Percentiles rank a stretch among this genome's conserved stretches.
phyloP scores from a whole-genome alignment of 129 eudicot species.

The Pulicaria dysenterica region DNA sequence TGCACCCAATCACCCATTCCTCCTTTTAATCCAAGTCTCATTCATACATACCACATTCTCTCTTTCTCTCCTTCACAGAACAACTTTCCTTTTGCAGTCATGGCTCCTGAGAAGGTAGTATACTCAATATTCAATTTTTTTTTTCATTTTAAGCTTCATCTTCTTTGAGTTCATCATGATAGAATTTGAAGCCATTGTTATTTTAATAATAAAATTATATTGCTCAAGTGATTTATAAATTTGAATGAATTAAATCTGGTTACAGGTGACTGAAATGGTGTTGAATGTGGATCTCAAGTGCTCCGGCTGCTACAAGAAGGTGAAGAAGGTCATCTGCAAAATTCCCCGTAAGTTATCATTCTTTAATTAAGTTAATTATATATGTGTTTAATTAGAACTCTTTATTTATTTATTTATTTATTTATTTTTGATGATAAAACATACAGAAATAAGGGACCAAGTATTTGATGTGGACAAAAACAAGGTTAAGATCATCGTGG shows the following conservation, averaged over 20 bases:
- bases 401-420: neutral
- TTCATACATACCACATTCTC: slow-evolving; percentile 27
- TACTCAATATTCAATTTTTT: too few relatives aligned
- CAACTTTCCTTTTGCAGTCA: slow-evolving; percentile 13
- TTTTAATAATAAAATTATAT: neutral
- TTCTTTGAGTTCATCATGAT: neutral
- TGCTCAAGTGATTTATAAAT: neutral
- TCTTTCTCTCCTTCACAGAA: slow-evolving; percentile 9
- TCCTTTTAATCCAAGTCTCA: slow-evolving; percentile 35
- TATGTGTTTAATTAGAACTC: neutral
- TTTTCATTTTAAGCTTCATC: neutral
- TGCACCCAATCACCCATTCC: neutral
- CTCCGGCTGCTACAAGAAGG: slow-evolving; percentile 79
- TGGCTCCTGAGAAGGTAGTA: slow-evolving; percentile 50
- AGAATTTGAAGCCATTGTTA: slow-evolving; percentile 10
- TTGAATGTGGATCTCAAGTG: slow-evolving; percentile 87
- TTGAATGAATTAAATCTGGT: neutral
- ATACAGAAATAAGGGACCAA: slow-evolving; percentile 54
- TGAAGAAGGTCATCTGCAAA: slow-evolving; percentile 72
- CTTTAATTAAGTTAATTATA: too few relatives aligned
- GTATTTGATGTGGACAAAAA: slow-evolving; percentile 55
- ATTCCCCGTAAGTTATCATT: slow-evolving; percentile 66
- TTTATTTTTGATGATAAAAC: neutral
- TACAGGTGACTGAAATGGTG: slow-evolving; percentile 72
- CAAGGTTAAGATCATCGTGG: slow-evolving; percentile 52